phyloP scores from a whole-genome alignment of 352 stramenopile genomes.

The Globisporangium splendens region DNA sequence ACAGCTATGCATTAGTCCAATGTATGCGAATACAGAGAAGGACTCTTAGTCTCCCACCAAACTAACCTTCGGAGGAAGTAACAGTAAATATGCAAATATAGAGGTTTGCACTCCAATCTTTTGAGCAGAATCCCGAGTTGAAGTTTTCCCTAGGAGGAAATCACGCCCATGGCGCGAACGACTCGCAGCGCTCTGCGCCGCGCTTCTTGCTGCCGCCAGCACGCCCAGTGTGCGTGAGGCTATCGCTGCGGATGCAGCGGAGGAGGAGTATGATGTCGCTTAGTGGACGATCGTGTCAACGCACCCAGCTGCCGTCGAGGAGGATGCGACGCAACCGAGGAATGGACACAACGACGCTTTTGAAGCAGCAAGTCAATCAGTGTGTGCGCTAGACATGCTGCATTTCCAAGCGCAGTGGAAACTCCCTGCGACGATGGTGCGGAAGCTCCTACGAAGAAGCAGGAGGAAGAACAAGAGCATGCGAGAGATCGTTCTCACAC shows the following conservation, averaged over 20 bases:
- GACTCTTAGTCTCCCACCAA: too few relatives aligned
- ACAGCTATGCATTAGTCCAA: too few relatives aligned
- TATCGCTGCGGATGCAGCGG: not conserved
- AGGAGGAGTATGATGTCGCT: not conserved
- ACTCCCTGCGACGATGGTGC: not conserved
- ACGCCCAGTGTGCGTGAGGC: not conserved
- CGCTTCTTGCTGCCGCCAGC: not conserved
- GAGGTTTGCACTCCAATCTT: too few relatives aligned
- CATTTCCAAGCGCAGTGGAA: constrained; percentile 1
- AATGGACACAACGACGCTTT: not conserved
- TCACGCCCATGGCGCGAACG: not conserved
- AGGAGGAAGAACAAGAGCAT: not conserved
- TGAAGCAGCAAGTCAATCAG: not conserved
- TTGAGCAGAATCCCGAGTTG: not conserved
- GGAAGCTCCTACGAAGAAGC: not conserved
- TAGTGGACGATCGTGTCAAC: not conserved
- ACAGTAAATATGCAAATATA: too few relatives aligned
- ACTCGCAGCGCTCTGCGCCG: not conserved
- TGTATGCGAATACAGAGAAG: too few relatives aligned
- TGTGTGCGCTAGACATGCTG: constrained; percentile 10
- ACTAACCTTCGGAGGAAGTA: too few relatives aligned
- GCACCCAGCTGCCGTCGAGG: not conserved
- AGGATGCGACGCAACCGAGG: not conserved
- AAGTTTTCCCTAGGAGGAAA: not conserved
- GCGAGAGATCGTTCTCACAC: not conserved